Percentiles rank a stretch among this genome's conserved stretches.
Conservation (phyloP, 805 yeast species). For the Wickerhamiella alocasiicola region DNA sequence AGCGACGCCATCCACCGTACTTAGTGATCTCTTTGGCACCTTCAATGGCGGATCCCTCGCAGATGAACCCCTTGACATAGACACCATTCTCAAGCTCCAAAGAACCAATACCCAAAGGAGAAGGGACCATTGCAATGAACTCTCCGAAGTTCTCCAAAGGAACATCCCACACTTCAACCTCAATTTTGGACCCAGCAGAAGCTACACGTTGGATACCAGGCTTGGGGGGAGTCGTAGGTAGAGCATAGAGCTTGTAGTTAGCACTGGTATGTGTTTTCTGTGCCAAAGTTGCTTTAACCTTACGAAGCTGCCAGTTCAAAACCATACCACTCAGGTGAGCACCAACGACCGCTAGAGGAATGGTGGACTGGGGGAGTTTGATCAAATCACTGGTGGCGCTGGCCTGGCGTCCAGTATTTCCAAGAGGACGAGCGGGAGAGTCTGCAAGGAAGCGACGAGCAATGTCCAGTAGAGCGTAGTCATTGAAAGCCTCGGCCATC, state of each 20-base stretch:
- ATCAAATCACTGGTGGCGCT: slow-evolving; percentile 20
- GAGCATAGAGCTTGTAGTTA: slow-evolving; percentile 65
- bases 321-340: slow-evolving; percentile 86
- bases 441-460: slow-evolving; percentile 56
- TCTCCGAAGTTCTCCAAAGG: slow-evolving; percentile 69
- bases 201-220: slow-evolving; percentile 76
- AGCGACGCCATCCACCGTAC: slow-evolving; percentile 79
- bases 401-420: slow-evolving; percentile 41
- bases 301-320: slow-evolving; percentile 84
- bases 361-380: slow-evolving; percentile 26
- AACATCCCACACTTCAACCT: slow-evolving; percentile 70
- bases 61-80: slow-evolving; percentile 85
- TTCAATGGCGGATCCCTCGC: slow-evolving; percentile 62
- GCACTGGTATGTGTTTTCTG: slow-evolving; percentile 56
- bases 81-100: slow-evolving; percentile 72
- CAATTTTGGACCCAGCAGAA: slow-evolving; percentile 35
- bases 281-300: slow-evolving; percentile 63
- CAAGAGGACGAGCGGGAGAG: slow-evolving; percentile 42
- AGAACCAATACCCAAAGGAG: slow-evolving; percentile 90
- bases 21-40: slow-evolving; percentile 74
- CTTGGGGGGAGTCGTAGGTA: slow-evolving; percentile 65
- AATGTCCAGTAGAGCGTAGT: slow-evolving; percentile 74
- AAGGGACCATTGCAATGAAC: slow-evolving; percentile 80
- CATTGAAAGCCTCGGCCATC: slow-evolving; percentile 70
- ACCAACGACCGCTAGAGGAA: slow-evolving; percentile 87